phyloP scores from a whole-genome alignment of 768 basidiomycete genomes.

The Suillus sp. region DNA sequence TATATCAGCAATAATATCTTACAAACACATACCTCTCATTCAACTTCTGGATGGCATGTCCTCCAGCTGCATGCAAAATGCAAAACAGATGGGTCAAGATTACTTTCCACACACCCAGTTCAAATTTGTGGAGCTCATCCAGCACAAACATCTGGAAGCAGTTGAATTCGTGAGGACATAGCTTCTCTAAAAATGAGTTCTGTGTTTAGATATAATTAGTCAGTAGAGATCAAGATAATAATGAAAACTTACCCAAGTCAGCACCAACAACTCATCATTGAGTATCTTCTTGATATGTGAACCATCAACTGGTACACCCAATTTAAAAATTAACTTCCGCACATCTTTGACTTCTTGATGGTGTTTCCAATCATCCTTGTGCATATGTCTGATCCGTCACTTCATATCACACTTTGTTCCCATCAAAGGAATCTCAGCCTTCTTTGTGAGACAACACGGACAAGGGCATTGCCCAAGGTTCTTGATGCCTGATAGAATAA shows the following conservation, averaged over 20 bases:
- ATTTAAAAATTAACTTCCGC: too few relatives aligned
- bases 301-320: too few relatives aligned
- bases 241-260: not conserved
- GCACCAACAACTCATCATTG: not conserved
- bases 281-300: not conserved
- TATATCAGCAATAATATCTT: not conserved
- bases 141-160: slow-evolving; percentile 31
- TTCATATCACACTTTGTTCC: slow-evolving; percentile 15
- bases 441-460: slow-evolving; percentile 19
- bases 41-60: not conserved
- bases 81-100: too few relatives aligned
- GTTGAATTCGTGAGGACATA: slow-evolving; percentile 23
- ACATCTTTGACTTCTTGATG: not conserved
- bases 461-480: slow-evolving; percentile 25
- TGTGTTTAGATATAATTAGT: not conserved
- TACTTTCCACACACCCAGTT: slow-evolving; percentile 41
- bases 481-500: slow-evolving; percentile 25
- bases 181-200: not conserved
- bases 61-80: slow-evolving; percentile 18
- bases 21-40: not conserved
- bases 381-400: not conserved
- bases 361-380: slow-evolving; percentile 3
- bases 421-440: slow-evolving; percentile 8
- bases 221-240: not conserved
- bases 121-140: slow-evolving; percentile 42